phyloP scores from a whole-genome alignment of 2,329 filamentous ascomycete genomes.

The Exophiala oligosperma region DNA sequence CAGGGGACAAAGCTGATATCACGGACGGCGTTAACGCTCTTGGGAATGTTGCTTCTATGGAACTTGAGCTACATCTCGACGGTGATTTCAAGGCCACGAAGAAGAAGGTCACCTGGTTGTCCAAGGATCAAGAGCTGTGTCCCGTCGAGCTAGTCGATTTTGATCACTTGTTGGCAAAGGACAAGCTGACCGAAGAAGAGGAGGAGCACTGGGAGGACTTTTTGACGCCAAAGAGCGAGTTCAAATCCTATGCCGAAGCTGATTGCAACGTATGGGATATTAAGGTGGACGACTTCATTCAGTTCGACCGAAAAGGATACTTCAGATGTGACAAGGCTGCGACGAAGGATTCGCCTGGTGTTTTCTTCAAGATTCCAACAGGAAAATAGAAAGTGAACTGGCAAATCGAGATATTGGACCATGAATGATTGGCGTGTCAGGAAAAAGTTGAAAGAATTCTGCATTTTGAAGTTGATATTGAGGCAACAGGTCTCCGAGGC shows the following conservation, averaged over 20 bases:
- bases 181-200: conserved; percentile 77
- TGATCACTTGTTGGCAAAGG: conserved; percentile 92
- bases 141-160: conserved; percentile 89
- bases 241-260: conserved; percentile 68
- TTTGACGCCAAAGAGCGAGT: conserved; percentile 69
- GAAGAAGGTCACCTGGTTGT: conserved; percentile 90
- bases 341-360: conserved; percentile 19
- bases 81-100: conserved; percentile 85
- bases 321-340: conserved; percentile 68
- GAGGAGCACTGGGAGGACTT: conserved; percentile 74
- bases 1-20: conserved; percentile 21
- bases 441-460: neutral
- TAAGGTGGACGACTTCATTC: conserved; percentile 81
- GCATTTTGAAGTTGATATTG: neutral
- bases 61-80: conserved; percentile 76
- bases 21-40: conserved; percentile 25
- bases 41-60: conserved; percentile 63
- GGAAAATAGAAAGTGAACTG: conserved; percentile 21
- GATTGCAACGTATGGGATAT: conserved; percentile 73
- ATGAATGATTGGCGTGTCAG: too few relatives aligned
- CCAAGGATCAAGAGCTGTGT: conserved; percentile 69
- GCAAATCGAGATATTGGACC: too few relatives aligned
- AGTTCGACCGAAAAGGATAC: conserved; percentile 84
- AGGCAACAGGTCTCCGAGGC: neutral
- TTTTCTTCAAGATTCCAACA: conserved; percentile 32